These are phyloP conservation scores for Diutina mesorugosa DNA, from an alignment of 1,139 yeast genomes.

Conservation along the genomic window DNA sequence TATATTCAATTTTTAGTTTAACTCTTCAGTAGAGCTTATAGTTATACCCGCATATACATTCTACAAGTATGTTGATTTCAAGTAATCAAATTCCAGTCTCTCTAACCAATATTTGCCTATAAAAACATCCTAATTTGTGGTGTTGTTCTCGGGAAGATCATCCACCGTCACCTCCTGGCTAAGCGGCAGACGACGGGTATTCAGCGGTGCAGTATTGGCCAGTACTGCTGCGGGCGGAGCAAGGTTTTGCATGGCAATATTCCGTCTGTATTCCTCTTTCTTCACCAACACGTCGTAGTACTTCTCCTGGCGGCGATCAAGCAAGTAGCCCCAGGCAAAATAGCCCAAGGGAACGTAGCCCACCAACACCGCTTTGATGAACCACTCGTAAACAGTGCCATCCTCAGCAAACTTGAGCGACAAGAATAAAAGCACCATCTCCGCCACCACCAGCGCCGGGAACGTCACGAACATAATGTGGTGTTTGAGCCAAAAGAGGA, in stretches of 20 bases:
- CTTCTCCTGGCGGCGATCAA: not conserved
- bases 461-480: conserved; percentile 27
- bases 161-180: not conserved
- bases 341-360: not conserved
- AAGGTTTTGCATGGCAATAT: not conserved
- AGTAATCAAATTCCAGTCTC: not conserved
- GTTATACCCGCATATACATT: too few relatives aligned
- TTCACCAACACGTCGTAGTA: not conserved
- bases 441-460: conserved; percentile 35
- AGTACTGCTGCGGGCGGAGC: not conserved
- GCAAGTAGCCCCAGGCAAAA: not conserved
- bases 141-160: not conserved
- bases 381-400: not conserved
- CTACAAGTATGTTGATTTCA: not conserved
- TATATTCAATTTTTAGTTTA: too few relatives aligned
- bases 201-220: not conserved
- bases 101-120: not conserved
- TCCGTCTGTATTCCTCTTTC: not conserved
- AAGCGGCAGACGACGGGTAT: not conserved
- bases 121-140: too few relatives aligned
- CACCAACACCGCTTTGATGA: not conserved
- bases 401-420: not conserved
- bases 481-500: conserved; percentile 27
- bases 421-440: conserved; percentile 39
- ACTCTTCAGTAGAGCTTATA: too few relatives aligned